Base-by-base conservation (phyloP, 345 rosid genomes). In the Capsella bursapastoris region DNA sequence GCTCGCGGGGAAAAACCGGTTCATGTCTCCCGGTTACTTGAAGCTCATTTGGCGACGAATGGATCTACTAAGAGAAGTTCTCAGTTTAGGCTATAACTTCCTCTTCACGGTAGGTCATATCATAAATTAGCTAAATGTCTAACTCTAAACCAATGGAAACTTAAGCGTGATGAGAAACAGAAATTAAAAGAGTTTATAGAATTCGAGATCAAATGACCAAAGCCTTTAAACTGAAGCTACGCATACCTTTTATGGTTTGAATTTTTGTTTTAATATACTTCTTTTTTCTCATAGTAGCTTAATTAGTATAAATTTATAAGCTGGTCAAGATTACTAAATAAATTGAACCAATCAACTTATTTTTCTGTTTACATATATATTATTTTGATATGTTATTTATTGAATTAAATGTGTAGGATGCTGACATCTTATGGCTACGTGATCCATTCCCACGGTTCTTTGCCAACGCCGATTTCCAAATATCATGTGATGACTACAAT, bases 31-130 rank as follows among this genome's bases (percentile, higher is more conserved):
- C 1, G 78, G 44, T 37, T 86, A 88, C 71, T 70, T 87, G 29
- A 72, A 82, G 18, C 86, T 87, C 84, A 78, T 90, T 89, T 90
- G 96, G 96, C 73, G 70, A 1, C 68, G 92, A 67, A 85, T 86
- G 64, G 75, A 82, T 13, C 76, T 87, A 12, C 34, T 90, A 4
- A 35, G 63, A 34, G 29, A 71, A 18, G 73, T 90, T 32, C 72
- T 51, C 28, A 40, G 13, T 27, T 27, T 81, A 71, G 96, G 96
- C 32, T 90, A 86, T 79, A 79, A 72, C 76, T 85, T 90, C 65
- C 70, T 90, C 25, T 85, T 87, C 77, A 86, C 95, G 87, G 91
- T 86, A 83, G 2, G 57, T 53, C 9, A 13, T 53, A 13, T 28
- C 16, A 28, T 53, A 53, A 6, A 27, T 18, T 18, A 53, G 9